These are phyloP conservation scores for Aureobasidium sp. DNA, from an alignment of 2,329 filamentous ascomycete species.

Conservation along the genomic window DNA sequence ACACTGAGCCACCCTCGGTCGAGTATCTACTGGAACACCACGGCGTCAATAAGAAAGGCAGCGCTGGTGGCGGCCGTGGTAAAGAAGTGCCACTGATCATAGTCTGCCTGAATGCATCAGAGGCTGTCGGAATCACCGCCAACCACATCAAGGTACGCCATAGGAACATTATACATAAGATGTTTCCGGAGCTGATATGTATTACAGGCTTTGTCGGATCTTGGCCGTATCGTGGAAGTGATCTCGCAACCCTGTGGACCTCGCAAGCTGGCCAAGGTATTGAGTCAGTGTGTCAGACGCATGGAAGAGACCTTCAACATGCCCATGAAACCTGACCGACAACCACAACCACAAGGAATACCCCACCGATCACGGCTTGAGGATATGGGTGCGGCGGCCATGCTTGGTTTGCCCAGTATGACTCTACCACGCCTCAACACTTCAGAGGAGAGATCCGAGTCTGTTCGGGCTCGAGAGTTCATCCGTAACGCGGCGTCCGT, in stretches of 20 bases:
- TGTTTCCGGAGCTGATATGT: neutral
- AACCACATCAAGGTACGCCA: constrained; percentile 5
- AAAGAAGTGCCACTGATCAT: constrained; percentile 26
- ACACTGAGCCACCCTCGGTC: constrained; percentile 13
- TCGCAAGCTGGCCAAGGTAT: constrained; percentile 13
- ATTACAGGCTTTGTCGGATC: constrained; percentile 9
- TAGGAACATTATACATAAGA: neutral
- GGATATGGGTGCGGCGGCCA: constrained; percentile 1
- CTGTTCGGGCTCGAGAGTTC: neutral
- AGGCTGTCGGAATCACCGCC: constrained; percentile 20
- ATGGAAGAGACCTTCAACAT: constrained; percentile 2
- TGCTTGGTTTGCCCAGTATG: constrained; percentile 1
- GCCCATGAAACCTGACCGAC: neutral
- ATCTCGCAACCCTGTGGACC: constrained; percentile 14
- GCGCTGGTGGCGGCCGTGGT: neutral
- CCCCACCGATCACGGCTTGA: neutral
- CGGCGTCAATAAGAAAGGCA: neutral
- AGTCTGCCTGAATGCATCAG: constrained; percentile 29
- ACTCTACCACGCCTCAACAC: constrained; percentile 1
- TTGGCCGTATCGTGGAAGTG: constrained; percentile 13
- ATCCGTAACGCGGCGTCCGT: neutral
- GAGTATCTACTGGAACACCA: constrained; percentile 14
- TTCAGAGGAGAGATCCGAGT: neutral
- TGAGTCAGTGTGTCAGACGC: constrained; percentile 1
- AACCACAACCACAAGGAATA: neutral